Conservation (phyloP, 106 monocot genomes). For the Agapanthus africanus region DNA sequence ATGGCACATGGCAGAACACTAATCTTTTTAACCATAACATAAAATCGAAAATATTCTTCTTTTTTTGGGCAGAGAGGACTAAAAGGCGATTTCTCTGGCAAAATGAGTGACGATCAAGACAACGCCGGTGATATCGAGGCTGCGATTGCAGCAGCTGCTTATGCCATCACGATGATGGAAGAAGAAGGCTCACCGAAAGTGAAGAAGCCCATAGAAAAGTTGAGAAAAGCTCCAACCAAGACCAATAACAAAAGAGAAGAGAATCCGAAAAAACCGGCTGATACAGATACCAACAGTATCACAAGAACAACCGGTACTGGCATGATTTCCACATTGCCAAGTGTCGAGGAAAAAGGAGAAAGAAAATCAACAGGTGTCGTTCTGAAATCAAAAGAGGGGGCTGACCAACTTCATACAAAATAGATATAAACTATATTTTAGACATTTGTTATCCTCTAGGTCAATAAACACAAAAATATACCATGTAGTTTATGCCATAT, state of each 20-base stretch:
- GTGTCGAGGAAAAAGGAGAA: constrained; percentile 42
- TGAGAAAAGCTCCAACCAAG: constrained; percentile 6
- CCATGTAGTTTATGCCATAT: too few relatives aligned
- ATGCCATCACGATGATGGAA: constrained; percentile 39
- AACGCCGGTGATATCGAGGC: constrained; percentile 32
- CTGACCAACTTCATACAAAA: too few relatives aligned
- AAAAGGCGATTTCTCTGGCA: constrained; percentile 23
- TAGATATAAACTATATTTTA: too few relatives aligned
- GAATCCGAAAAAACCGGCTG: constrained; percentile 23
- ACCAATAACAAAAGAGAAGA: constrained; percentile 34
- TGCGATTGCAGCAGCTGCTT: constrained; percentile 70
- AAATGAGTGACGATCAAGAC: constrained; percentile 25
- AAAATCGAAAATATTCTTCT: not conserved
- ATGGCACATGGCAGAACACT: too few relatives aligned
- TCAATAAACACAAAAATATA: too few relatives aligned
- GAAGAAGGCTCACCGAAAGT: constrained; percentile 24
- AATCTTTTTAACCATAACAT: too few relatives aligned
- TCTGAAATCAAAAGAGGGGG: not conserved
- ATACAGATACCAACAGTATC: not conserved
- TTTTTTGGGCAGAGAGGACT: constrained; percentile 19
- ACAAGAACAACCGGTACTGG: constrained; percentile 16
- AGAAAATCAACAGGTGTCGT: constrained; percentile 31
- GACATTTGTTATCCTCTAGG: too few relatives aligned
- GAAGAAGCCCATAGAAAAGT: constrained; percentile 17
- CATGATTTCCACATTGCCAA: constrained; percentile 46